Conservation (phyloP, 2,329 filamentous ascomycete genomes). For the Xylaria sp. region DNA sequence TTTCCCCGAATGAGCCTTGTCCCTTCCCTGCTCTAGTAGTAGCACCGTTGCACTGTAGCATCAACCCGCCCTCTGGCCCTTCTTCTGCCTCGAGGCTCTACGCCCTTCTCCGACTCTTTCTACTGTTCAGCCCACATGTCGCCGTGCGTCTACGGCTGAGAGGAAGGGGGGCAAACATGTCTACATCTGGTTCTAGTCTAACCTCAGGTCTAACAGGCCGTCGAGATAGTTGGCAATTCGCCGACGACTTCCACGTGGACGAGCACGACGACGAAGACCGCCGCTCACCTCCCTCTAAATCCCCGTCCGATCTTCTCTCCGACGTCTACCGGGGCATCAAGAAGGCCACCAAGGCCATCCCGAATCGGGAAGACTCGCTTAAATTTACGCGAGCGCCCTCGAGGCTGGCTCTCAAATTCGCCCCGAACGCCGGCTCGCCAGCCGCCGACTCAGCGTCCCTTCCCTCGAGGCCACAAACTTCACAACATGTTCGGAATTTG, state of each 20-base stretch:
- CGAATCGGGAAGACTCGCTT: constrained; percentile 46
- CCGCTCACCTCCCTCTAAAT: constrained; percentile 38
- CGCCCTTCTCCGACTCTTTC: constrained; percentile 2
- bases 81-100: constrained; percentile 14
- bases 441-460: constrained; percentile 18
- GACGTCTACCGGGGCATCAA: constrained; percentile 56
- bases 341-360: constrained; percentile 52
- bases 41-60: constrained; percentile 18
- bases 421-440: constrained; percentile 27
- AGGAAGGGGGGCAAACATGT: constrained; percentile 29
- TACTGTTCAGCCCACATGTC: constrained; percentile 10
- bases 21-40: constrained; percentile 12
- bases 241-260: constrained; percentile 47
- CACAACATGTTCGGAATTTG: constrained; percentile 56
- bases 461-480: constrained; percentile 17
- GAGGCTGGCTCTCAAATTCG: constrained; percentile 43
- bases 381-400: constrained; percentile 50
- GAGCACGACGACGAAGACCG: constrained; percentile 42
- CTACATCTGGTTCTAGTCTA: constrained; percentile 34
- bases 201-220: constrained; percentile 32
- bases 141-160: constrained; percentile 7
- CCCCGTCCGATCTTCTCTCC: constrained; percentile 52
- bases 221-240: constrained; percentile 32
- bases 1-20: constrained; percentile 9
- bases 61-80: constrained; percentile 12